Percentiles rank a stretch among this genome's conserved stretches.
phyloP scores from a whole-genome alignment of 2,329 filamentous ascomycete species.

The Fusarium stilboides region DNA sequence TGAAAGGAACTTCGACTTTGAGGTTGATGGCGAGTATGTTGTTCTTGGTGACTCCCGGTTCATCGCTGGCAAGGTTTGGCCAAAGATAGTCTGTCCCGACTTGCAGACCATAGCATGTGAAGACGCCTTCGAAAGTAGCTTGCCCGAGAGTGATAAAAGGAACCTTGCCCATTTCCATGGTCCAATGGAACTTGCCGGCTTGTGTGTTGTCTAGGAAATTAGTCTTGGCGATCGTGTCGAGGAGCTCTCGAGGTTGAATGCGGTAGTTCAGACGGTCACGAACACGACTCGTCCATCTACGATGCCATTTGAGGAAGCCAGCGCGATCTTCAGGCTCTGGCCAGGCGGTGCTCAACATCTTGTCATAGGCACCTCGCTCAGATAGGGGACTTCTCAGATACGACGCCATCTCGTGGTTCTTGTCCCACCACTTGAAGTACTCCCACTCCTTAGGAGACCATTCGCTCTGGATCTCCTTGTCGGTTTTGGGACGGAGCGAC shows the following conservation, averaged over 20 bases:
- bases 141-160: background rate
- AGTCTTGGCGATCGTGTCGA: background rate
- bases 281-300: too few relatives aligned
- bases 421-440: background rate
- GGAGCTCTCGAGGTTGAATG: background rate
- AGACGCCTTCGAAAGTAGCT: background rate
- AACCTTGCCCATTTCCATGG: background rate
- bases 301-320: fast-evolving
- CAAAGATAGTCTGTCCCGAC: background rate
- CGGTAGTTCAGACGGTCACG: too few relatives aligned
- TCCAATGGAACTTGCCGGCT: background rate
- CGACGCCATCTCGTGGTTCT: too few relatives aligned
- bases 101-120: background rate
- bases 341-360: background rate
- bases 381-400: too few relatives aligned
- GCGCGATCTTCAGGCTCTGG: background rate
- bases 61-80: background rate
- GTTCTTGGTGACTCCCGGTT: background rate
- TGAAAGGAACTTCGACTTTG: background rate
- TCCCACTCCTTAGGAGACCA: background rate
- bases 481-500: background rate
- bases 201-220: background rate
- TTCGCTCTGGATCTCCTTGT: background rate
- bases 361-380: background rate
- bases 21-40: background rate